Evolutionary conservation across 768 basidiomycete species (phyloP), one percentile per base, ranked within the genome.

Genomic region (Trametopsis cervina): DNA sequence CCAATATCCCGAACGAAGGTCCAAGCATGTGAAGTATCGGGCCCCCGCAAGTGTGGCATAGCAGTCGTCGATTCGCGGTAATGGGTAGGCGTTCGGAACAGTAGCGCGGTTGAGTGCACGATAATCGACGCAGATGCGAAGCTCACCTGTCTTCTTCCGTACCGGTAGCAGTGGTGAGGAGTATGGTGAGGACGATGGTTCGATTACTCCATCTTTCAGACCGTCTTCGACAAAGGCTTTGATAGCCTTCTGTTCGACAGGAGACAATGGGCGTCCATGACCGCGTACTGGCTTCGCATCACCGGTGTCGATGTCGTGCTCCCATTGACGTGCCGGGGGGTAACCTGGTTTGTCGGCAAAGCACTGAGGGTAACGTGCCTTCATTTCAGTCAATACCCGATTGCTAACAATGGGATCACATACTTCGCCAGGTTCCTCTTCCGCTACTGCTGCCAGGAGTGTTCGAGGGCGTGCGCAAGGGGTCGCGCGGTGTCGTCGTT

Each of bases 1-100:
- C 53, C 75, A 68, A 53, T 65, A 76, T 0, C 66, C 69, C 38
- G 61, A 60, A 4, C 59, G 50, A 3, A 76, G 59, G 54, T 77
- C 72, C 10, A 76, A 47, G 39, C 66, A 66, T 1, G 65, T 62
- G 52, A 66, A 73, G 23, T 60, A 24, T 23, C 46, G 50, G 17
- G 35, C 29, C 3, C 25, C 21, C 12, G 17, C 7, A 5, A 42
- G 22, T 0, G 29, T 27, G 40, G 68, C 57, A 13, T 68, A 55
- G 0, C 68, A 54, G 24, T 69, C 63, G n/a, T 44, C n/a, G 33
- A 70, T 52, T 4, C 67, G 58, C 0, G 66, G 66, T 13, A 69
- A 54, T 0, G 64, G 64, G 26, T 67, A 69, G 0, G 51, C 42
- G 26, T 69, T 57, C 47, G 68, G 68, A 41, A 58, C 62, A 0